phyloP scores from a whole-genome alignment of 1,284 basidiomycete genomes.

The Ceratobasidium sp. region DNA sequence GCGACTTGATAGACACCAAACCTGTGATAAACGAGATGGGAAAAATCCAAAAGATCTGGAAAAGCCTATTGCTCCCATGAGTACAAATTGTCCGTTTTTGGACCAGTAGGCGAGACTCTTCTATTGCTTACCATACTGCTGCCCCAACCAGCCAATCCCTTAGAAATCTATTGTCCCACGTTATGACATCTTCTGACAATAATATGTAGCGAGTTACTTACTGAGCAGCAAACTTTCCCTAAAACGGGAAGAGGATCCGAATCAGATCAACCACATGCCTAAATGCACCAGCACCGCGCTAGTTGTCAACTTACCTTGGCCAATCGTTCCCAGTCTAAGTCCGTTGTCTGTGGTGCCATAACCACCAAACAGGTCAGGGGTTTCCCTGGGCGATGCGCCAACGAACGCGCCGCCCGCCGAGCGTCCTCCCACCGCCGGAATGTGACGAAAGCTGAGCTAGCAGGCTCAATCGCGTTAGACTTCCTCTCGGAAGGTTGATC shows the following conservation, averaged over 20 bases:
- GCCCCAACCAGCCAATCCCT: conserved; percentile 43
- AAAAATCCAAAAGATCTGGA: conserved; percentile 56
- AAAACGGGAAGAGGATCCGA: not conserved
- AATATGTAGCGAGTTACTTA: conserved; percentile 12
- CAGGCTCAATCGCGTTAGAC: conserved; percentile 52
- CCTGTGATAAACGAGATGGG: conserved; percentile 44
- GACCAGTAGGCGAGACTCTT: not conserved
- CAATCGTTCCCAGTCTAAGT: conserved; percentile 57
- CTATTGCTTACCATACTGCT: conserved; percentile 48
- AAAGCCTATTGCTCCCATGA: conserved; percentile 37
- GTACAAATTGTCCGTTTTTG: not conserved
- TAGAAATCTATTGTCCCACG: conserved; percentile 27
- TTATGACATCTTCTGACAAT: too few relatives aligned
- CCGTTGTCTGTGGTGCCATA: conserved; percentile 56
- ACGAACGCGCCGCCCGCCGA: conserved; percentile 52
- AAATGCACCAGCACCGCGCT: not conserved
- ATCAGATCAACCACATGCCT: not conserved
- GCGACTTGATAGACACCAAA: conserved; percentile 49
- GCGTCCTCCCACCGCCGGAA: conserved; percentile 55
- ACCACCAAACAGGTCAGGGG: conserved; percentile 51
- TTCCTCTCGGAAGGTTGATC: conserved; percentile 67
- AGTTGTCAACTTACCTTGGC: conserved; percentile 51
- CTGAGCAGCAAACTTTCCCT: conserved; percentile 46
- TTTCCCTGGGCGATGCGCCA: conserved; percentile 54
- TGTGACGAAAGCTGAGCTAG: conserved; percentile 57